A percentile compares a stretch with the other conserved stretches of the same genome.
These are phyloP conservation scores for Neonothopanus nambi DNA, from an alignment of 1,284 basidiomycete species.

Conservation along the genomic window DNA sequence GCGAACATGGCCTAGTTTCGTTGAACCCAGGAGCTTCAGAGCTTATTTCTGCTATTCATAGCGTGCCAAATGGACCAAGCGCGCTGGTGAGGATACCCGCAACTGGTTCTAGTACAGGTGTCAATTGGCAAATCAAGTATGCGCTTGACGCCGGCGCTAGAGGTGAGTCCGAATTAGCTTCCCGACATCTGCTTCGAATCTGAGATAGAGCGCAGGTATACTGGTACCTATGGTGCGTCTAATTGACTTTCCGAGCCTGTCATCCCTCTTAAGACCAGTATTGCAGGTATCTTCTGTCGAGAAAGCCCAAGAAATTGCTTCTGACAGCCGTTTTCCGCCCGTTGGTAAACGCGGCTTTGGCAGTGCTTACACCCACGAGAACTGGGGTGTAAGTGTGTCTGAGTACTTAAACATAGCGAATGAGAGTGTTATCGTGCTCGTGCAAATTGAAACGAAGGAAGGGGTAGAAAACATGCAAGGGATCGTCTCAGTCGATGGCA, in stretches of 20 bases:
- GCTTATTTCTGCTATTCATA: constrained; percentile 50
- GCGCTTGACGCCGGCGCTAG: constrained; percentile 64
- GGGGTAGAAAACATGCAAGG: constrained; percentile 59
- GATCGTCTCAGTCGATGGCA: constrained; percentile 63
- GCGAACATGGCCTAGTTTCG: constrained; percentile 62
- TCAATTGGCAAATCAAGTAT: constrained; percentile 68
- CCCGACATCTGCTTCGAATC: background rate
- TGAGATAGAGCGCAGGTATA: constrained; percentile 11
- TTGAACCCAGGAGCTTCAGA: constrained; percentile 58
- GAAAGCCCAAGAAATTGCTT: constrained; percentile 56
- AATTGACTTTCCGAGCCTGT: background rate
- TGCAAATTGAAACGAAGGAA: constrained; percentile 67
- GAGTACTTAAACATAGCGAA: constrained; percentile 63
- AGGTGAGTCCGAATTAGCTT: constrained; percentile 46
- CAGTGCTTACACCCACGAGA: constrained; percentile 55
- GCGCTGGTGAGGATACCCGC: constrained; percentile 62
- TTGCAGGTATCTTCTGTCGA: constrained; percentile 53
- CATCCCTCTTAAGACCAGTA: background rate
- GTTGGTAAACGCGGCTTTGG: constrained; percentile 61
- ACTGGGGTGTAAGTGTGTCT: constrained; percentile 49
- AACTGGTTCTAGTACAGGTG: constrained; percentile 53
- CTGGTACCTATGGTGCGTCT: constrained; percentile 61
- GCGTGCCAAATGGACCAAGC: constrained; percentile 44
- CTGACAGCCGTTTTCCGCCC: constrained; percentile 59
- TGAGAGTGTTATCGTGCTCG: constrained; percentile 56